Evolutionary conservation across 257 asterid genomes (phyloP).

Genomic region (Parsonsia alboflavescens): DNA sequence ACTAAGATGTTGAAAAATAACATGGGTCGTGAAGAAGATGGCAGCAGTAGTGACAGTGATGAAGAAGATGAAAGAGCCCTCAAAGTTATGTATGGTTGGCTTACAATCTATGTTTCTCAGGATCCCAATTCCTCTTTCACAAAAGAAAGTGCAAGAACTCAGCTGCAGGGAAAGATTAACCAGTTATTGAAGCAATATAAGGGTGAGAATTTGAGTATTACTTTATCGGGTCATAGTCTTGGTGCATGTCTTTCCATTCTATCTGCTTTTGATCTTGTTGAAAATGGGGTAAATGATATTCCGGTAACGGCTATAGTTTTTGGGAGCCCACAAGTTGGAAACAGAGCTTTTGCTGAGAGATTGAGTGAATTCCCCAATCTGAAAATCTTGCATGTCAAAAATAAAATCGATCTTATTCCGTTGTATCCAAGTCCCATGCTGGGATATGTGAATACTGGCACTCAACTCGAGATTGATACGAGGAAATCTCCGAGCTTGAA

Average conservation of each 20-base stretch:
- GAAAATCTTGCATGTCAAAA: constrained; percentile 56
- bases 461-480: constrained; percentile 42
- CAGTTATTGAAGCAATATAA: constrained; percentile 34
- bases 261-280: constrained; percentile 72
- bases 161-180: constrained; percentile 42
- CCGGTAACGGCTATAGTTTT: constrained; percentile 72
- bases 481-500: constrained; percentile 65
- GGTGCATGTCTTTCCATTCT: constrained; percentile 58
- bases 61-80: constrained; percentile 33
- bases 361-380: constrained; percentile 35
- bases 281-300: constrained; percentile 60
- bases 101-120: constrained; percentile 46
- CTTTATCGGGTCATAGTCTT: constrained; percentile 71
- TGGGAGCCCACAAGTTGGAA: constrained; percentile 83
- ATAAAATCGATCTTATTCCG: constrained; percentile 67
- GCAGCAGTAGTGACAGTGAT: constrained; percentile 6
- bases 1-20: not conserved
- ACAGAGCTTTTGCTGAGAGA: constrained; percentile 46
- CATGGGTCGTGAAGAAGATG: not conserved
- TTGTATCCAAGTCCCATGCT: constrained; percentile 49
- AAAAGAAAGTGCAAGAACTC: constrained; percentile 55
- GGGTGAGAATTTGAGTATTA: constrained; percentile 52
- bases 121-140: constrained; percentile 69
- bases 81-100: constrained; percentile 77
- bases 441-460: constrained; percentile 50